Percentiles rank a stretch among this genome's conserved stretches.
Evolutionary conservation across 306 rosid genomes (phyloP).

Genomic region (Begonia peltatifolia): DNA sequence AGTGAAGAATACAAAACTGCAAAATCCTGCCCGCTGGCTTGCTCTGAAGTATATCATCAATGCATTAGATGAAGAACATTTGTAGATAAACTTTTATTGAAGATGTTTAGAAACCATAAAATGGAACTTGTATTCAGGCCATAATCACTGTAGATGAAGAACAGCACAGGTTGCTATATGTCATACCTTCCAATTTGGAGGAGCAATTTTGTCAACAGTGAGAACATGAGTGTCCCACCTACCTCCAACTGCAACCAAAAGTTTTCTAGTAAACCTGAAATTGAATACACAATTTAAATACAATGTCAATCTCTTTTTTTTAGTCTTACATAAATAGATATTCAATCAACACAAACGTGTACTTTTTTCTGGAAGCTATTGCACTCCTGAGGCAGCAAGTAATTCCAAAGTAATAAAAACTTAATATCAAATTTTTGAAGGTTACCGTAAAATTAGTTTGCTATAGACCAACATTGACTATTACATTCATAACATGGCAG

Average conservation of each 20-base stretch:
- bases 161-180: not conserved
- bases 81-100: not conserved
- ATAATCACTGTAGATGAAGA: too few relatives aligned
- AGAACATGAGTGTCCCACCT: conserved; percentile 65
- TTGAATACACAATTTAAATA: conserved; percentile 16
- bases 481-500: not conserved
- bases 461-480: too few relatives aligned
- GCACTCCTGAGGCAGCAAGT: too few relatives aligned
- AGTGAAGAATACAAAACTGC: conserved; percentile 86
- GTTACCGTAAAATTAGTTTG: too few relatives aligned
- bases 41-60: conserved; percentile 22
- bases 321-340: too few relatives aligned
- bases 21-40: conserved; percentile 71
- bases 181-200: conserved; percentile 78
- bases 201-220: conserved; percentile 52
- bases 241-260: conserved; percentile 70
- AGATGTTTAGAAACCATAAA: not conserved
- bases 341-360: too few relatives aligned
- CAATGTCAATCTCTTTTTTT: too few relatives aligned
- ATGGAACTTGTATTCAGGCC: too few relatives aligned
- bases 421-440: too few relatives aligned
- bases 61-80: not conserved
- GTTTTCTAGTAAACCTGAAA: conserved; percentile 52
- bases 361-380: too few relatives aligned
- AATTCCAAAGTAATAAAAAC: too few relatives aligned